These are phyloP conservation scores for Musa schizocarpa DNA, from an alignment of 176 grass and related monocot species.

Conservation along the genomic window DNA sequence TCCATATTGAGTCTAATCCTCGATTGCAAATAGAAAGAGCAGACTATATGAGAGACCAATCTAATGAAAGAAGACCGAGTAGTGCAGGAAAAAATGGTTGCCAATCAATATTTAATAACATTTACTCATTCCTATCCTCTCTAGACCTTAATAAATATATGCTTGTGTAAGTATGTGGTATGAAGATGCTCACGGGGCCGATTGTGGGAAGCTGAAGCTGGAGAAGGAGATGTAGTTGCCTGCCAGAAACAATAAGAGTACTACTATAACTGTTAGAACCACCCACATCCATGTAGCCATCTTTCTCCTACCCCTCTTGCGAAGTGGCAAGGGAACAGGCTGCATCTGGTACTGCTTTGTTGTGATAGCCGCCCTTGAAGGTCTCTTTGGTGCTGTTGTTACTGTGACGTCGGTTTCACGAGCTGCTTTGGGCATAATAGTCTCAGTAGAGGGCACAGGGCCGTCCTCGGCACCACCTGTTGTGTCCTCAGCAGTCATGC, in stretches of 20 bases:
- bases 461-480: constrained; percentile 10
- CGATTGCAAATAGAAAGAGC: neutral
- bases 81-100: constrained; percentile 6
- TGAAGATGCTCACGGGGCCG: neutral
- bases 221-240: constrained; percentile 45
- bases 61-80: neutral
- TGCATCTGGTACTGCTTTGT: constrained; percentile 54
- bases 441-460: constrained; percentile 23
- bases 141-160: neutral
- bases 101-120: neutral
- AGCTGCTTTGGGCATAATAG: constrained; percentile 16
- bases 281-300: constrained; percentile 49
- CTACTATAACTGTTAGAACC: constrained; percentile 27
- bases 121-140: neutral
- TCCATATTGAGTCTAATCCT: neutral
- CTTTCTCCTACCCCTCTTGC: constrained; percentile 51
- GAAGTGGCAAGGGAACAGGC: constrained; percentile 56
- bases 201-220: constrained; percentile 26
- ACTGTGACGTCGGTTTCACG: constrained; percentile 22
- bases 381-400: constrained; percentile 19
- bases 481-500: neutral
- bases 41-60: neutral
- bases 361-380: constrained; percentile 17
- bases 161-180: neutral
- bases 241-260: constrained; percentile 47